Base-by-base conservation (phyloP, 2,329 filamentous ascomycete genomes). In the Colletotrichum sidae region DNA sequence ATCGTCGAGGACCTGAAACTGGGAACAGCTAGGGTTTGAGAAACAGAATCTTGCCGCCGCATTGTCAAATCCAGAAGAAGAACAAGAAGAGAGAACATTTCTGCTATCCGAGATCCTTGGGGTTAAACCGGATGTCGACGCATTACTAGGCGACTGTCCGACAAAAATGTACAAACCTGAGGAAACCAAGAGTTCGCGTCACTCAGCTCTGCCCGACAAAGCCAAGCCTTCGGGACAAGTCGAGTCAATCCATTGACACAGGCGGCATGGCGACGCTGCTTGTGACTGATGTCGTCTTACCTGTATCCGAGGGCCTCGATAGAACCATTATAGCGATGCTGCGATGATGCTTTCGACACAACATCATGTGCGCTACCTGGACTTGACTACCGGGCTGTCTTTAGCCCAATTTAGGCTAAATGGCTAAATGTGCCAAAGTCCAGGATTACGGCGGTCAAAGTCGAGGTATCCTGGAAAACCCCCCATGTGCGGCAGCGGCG, bases 361-460 rank as follows among this genome's bases (percentile, higher is more conserved):
- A 37, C 41, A 37, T 47, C 51, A 56, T 62, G 47, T 65, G 33
- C 49, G 50, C 53, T 41, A 33, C 49, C 11, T 8, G 17, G 12
- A 34, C 17, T 39, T 47, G 25, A 56, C 52, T 49, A 51, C 58
- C 47, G 46, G 45, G 62, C 42, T 12, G 12, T 12, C 38, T 56
- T 65, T 56, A 65, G 58, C 62, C 62, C 62, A 38, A 49, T 17
- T 62, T 11, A 53, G 62, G 58, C 58, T 65, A 65, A 65, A 65
- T 63, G 58, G 58, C 11, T 56, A 45, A 54, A 62, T 62, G 25
- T 42, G 42, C 17, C 17, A 62, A 33, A 51, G 38, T 15, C 56
- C 54, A 51, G 57, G 56, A 44, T 42, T 15, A 41, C 47, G 44
- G 49, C 12, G 47, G 38, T 33, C 55, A 60, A 34, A 15, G 44